Percentiles rank a stretch among this genome's conserved stretches.
Conservation (phyloP, 2,329 filamentous ascomycete genomes). For the Ploettnerulaceae sp. region DNA sequence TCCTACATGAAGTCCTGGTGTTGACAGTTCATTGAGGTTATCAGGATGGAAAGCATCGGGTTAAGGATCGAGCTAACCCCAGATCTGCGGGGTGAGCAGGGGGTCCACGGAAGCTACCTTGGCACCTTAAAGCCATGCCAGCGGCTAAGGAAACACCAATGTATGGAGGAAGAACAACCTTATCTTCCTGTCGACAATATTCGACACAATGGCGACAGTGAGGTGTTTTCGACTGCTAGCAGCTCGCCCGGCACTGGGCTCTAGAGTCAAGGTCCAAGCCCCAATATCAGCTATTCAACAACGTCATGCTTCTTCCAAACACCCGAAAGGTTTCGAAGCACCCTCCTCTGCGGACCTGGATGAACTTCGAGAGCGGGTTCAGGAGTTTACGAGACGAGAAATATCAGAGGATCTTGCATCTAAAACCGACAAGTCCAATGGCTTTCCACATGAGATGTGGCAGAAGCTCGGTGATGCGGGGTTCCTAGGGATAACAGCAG, state of each 20-base stretch:
- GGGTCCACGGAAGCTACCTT: neutral
- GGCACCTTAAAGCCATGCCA: too few species aligned
- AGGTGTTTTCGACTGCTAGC: slow-evolving; percentile 24
- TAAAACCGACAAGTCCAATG: slow-evolving; percentile 77
- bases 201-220: slow-evolving; percentile 26
- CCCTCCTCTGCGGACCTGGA: slow-evolving; percentile 46
- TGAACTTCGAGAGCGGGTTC: slow-evolving; percentile 49
- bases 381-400: slow-evolving; percentile 82
- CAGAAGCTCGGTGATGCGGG: slow-evolving; percentile 86
- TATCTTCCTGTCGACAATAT: neutral
- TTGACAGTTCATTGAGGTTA: neutral
- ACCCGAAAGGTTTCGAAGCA: slow-evolving; percentile 58
- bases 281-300: slow-evolving; percentile 34
- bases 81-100: neutral
- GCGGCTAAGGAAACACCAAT: slow-evolving; percentile 1
- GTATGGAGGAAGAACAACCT: slow-evolving; percentile 1
- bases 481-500: slow-evolving; percentile 87
- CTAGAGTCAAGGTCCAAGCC: slow-evolving; percentile 15
- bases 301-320: slow-evolving; percentile 60
- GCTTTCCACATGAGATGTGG: slow-evolving; percentile 91
- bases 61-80: neutral
- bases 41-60: neutral
- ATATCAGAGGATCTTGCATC: slow-evolving; percentile 80
- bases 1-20: neutral
- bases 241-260: slow-evolving; percentile 26